Percentiles rank a stretch among this genome's conserved stretches.
Conservation (phyloP, 202 grass and related monocot species). For the Panicum virgatum region DNA sequence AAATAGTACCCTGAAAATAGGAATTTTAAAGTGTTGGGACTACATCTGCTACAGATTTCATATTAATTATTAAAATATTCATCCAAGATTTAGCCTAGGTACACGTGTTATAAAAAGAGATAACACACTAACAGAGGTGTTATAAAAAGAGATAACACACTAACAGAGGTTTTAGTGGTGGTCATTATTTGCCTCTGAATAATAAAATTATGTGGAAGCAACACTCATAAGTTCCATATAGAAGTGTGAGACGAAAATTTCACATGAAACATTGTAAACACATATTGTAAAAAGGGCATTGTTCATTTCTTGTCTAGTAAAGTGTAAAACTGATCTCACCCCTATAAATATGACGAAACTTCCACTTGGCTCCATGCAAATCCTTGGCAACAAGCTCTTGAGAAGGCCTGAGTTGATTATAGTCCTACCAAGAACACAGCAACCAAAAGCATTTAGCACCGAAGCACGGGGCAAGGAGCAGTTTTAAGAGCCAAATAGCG, state of each 20-base stretch:
- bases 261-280: not conserved
- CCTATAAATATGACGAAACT: conserved; percentile 97
- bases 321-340: conserved; percentile 45
- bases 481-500: conserved; percentile 15
- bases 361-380: conserved; percentile 88
- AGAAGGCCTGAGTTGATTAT: conserved; percentile 89
- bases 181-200: not conserved
- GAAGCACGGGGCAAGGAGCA: not conserved
- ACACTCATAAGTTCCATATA: conserved; percentile 1
- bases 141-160: not conserved
- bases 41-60: conserved; percentile 15
- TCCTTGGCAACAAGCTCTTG: conserved; percentile 95
- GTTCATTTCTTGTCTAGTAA: not conserved
- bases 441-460: not conserved
- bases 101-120: not conserved
- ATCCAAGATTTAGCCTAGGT: not conserved
- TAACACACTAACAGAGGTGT: not conserved
- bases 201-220: conserved; percentile 1
- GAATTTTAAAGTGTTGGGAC: not conserved
- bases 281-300: not conserved
- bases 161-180: not conserved
- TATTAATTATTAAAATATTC: not conserved
- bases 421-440: conserved; percentile 51
- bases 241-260: not conserved
- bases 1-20: not conserved